Evolutionary conservation across 1,284 basidiomycete genomes (phyloP).

Genomic region (Pascua guehoae): DNA sequence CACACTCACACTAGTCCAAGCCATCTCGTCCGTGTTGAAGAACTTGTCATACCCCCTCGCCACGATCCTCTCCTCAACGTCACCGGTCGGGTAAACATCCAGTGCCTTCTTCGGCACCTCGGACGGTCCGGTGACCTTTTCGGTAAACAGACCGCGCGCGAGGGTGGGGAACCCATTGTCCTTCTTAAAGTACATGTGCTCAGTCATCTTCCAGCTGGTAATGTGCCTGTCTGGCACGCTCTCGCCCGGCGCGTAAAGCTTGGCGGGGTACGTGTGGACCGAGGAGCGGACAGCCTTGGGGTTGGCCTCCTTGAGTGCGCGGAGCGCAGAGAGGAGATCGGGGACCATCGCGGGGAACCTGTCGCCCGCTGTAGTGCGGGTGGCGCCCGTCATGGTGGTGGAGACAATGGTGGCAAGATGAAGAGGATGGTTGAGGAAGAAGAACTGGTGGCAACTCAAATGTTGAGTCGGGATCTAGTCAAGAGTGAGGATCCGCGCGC

Average conservation of each 20-base stretch:
- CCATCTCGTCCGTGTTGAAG: slow-evolving; percentile 94
- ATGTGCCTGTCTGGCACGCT: slow-evolving; percentile 47
- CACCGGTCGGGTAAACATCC: slow-evolving; percentile 16
- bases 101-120: slow-evolving; percentile 30
- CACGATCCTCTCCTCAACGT: slow-evolving; percentile 61
- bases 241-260: slow-evolving; percentile 27
- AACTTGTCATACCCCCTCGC: slow-evolving; percentile 97
- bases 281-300: slow-evolving; percentile 40
- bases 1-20: slow-evolving; percentile 83
- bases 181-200: slow-evolving; percentile 83
- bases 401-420: background rate
- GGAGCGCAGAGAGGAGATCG: slow-evolving; percentile 33
- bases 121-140: slow-evolving; percentile 39
- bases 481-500: too few relatives aligned
- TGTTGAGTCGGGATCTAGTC: too few relatives aligned
- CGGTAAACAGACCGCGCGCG: slow-evolving; percentile 79
- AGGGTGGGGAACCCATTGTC: slow-evolving; percentile 88
- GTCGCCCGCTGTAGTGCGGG: background rate
- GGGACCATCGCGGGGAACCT: slow-evolving; percentile 27
- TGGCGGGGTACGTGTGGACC: slow-evolving; percentile 38
- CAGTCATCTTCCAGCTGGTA: slow-evolving; percentile 92
- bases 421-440: background rate
- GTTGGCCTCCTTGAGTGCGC: slow-evolving; percentile 27
- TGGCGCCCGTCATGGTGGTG: background rate
- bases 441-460: too few relatives aligned